These are phyloP conservation scores for Arthrobotrys pseudoclavata DNA, from an alignment of 2,329 filamentous ascomycete genomes.

Conservation along the genomic window DNA sequence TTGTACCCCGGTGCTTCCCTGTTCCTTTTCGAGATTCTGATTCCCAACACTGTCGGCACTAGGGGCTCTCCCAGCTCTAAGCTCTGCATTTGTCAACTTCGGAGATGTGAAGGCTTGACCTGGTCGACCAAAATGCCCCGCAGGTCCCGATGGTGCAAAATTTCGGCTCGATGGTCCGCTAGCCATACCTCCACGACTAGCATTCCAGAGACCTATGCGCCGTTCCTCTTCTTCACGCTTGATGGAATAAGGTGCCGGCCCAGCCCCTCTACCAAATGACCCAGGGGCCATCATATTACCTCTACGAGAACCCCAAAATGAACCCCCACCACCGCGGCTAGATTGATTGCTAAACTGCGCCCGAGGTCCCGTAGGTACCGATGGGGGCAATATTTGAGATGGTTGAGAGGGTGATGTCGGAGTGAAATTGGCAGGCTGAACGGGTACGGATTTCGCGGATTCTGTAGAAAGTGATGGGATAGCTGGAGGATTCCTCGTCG, in stretches of 20 bases:
- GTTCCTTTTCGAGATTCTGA: slow-evolving; percentile 16
- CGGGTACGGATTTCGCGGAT: slow-evolving; percentile 39
- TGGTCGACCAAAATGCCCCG: slow-evolving; percentile 37
- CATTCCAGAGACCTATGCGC: slow-evolving; percentile 28
- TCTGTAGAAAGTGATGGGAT: slow-evolving; percentile 47
- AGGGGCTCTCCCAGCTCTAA: slow-evolving; percentile 27
- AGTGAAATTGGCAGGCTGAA: slow-evolving; percentile 49
- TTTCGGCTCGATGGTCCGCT: slow-evolving; percentile 20
- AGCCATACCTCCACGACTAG: slow-evolving; percentile 30
- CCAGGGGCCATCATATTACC: slow-evolving; percentile 47
- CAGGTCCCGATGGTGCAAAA: slow-evolving; percentile 38
- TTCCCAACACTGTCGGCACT: slow-evolving; percentile 38
- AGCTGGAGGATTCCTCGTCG: slow-evolving; percentile 31
- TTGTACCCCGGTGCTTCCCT: slow-evolving; percentile 7
- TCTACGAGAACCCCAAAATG: slow-evolving; percentile 37
- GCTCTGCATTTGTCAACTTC: slow-evolving; percentile 51
- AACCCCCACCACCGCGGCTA: slow-evolving; percentile 22
- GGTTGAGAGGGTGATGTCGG: slow-evolving; percentile 51
- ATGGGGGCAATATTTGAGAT: slow-evolving; percentile 36
- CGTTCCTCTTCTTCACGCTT: slow-evolving; percentile 50
- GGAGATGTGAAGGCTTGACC: slow-evolving; percentile 47
- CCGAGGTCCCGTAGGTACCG: slow-evolving; percentile 49
- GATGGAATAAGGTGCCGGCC: slow-evolving; percentile 14
- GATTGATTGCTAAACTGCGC: slow-evolving; percentile 38
- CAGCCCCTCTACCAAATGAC: slow-evolving; percentile 46